A percentile compares a stretch with the other conserved stretches of the same genome.
Evolutionary conservation across 345 rosid genomes (phyloP).

Genomic region (Psidium friedrichsthalianum): DNA sequence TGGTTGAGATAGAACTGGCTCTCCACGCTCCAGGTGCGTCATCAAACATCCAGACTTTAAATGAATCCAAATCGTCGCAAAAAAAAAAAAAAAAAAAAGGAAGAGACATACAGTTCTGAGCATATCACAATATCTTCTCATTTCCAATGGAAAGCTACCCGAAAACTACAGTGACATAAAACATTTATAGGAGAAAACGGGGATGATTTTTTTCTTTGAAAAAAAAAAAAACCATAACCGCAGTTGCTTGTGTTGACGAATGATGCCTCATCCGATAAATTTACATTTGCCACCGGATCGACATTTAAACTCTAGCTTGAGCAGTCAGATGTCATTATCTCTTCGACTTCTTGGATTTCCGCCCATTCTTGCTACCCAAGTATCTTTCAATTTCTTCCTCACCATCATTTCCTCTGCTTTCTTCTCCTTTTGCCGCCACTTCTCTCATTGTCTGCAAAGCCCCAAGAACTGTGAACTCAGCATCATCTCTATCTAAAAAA

Average conservation of each 20-base stretch:
- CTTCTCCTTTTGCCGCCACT: conserved; percentile 28
- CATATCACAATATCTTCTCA: background rate
- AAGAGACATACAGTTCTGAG: background rate
- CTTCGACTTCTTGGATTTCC: conserved; percentile 29
- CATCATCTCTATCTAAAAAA: background rate
- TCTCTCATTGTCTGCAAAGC: conserved; percentile 51
- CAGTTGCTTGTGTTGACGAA: background rate
- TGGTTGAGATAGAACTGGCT: background rate
- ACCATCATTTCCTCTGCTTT: conserved; percentile 29
- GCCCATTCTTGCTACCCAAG: conserved; percentile 32
- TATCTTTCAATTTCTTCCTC: conserved; percentile 53
- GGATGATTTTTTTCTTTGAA: background rate
- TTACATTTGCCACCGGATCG: background rate
- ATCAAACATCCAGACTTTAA: background rate
- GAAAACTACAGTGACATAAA: background rate
- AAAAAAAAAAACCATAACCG: background rate
- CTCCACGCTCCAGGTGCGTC: background rate
- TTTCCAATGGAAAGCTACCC: background rate
- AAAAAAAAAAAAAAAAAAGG: background rate
- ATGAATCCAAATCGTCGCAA: background rate
- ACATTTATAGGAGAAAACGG: background rate
- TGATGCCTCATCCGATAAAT: background rate
- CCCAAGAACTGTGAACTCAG: background rate
- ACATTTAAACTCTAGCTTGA: background rate
- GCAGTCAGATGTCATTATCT: background rate